These are phyloP conservation scores for Aphanomyces invadans DNA, from an alignment of 352 stramenopile species.

Conservation along the genomic window DNA sequence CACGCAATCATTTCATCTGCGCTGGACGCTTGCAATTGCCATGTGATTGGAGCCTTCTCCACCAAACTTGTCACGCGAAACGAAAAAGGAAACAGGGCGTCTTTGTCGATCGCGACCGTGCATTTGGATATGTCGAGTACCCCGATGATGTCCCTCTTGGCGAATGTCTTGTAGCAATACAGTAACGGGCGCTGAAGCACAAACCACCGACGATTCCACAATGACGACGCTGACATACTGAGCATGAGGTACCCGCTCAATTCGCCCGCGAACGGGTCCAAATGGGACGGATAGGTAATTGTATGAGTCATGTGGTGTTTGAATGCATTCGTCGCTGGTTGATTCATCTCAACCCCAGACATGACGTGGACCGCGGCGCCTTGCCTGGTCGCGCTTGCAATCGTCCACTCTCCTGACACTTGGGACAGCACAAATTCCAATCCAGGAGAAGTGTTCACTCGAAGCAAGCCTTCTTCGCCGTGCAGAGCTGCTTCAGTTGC, in stretches of 20 bases:
- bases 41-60: conserved; percentile 48
- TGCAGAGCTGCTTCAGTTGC: conserved; percentile 27
- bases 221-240: conserved; percentile 26
- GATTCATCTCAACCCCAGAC: neutral
- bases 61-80: conserved; percentile 57
- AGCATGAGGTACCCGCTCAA: conserved; percentile 76
- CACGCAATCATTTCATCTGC: conserved; percentile 53
- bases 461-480: conserved; percentile 28
- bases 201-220: conserved; percentile 72
- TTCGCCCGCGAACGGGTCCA: conserved; percentile 36
- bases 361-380: neutral
- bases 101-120: conserved; percentile 40
- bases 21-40: conserved; percentile 68
- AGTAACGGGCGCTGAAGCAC: conserved; percentile 72
- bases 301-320: conserved; percentile 40
- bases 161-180: conserved; percentile 65
- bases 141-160: conserved; percentile 50
- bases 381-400: neutral
- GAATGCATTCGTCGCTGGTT: neutral
- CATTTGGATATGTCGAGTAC: conserved; percentile 65
- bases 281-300: conserved; percentile 44
- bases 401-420: conserved; percentile 24
- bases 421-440: conserved; percentile 26
- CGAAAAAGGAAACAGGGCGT: conserved; percentile 37
- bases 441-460: conserved; percentile 3